Conservation (phyloP, 2,329 filamentous ascomycete species). For the Xylaria sp. region DNA sequence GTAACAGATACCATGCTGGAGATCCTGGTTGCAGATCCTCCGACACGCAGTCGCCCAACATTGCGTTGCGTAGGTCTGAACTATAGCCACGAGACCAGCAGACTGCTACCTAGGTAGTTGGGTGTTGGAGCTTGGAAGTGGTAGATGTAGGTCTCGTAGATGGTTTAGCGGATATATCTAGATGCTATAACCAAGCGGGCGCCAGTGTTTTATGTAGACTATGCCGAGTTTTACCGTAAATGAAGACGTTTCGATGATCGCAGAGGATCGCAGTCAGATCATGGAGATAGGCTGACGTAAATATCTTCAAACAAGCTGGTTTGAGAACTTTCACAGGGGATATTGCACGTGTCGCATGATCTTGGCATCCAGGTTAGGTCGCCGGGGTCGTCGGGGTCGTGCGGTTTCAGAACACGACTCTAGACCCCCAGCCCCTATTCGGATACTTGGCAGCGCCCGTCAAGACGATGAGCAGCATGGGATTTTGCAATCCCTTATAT, state of each 20-base stretch:
- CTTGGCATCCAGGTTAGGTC: slow-evolving; percentile 24
- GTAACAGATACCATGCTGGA: slow-evolving; percentile 26
- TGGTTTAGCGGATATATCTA: not conserved
- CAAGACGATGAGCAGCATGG: slow-evolving; percentile 15
- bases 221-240: slow-evolving; percentile 2
- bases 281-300: slow-evolving; percentile 25
- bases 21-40: slow-evolving; percentile 37
- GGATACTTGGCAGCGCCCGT: not conserved
- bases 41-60: slow-evolving; percentile 13
- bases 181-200: not conserved
- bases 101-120: not conserved
- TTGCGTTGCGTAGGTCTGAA: slow-evolving; percentile 21
- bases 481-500: slow-evolving; percentile 31
- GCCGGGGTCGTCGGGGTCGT: slow-evolving; percentile 9
- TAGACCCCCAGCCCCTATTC: slow-evolving; percentile 16
- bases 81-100: not conserved
- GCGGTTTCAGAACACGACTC: slow-evolving; percentile 32
- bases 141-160: not conserved
- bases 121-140: not conserved
- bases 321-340: slow-evolving; percentile 26
- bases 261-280: slow-evolving; percentile 20
- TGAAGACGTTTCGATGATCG: slow-evolving; percentile 18
- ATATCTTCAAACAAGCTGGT: slow-evolving; percentile 34
- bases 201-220: not conserved
- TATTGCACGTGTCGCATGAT: slow-evolving; percentile 34